phyloP scores from a whole-genome alignment of 495 filamentous ascomycete genomes.

The Aspergillus panamensis region DNA sequence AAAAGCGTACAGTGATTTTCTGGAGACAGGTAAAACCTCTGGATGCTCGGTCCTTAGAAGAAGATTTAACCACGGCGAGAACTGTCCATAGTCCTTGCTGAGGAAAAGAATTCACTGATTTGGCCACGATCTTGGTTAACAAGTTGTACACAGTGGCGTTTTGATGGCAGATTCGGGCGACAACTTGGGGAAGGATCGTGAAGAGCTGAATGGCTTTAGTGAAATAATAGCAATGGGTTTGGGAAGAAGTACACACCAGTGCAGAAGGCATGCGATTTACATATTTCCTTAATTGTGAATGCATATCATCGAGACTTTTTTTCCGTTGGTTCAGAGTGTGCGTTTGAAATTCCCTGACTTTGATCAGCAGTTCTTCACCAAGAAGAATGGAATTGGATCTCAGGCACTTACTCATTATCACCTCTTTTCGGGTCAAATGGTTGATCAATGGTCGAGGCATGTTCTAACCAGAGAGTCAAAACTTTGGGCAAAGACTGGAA shows the following conservation, averaged over 20 bases:
- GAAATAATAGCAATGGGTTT: background rate
- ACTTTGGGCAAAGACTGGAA: constrained; percentile 89
- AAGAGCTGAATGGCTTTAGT: constrained; percentile 57
- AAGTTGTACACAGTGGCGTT: constrained; percentile 70
- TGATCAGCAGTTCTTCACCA: constrained; percentile 6
- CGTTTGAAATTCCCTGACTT: constrained; percentile 51
- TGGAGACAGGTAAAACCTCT: constrained; percentile 48
- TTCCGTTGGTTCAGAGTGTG: constrained; percentile 55
- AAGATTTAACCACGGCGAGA: constrained; percentile 69
- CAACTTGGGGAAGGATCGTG: constrained; percentile 86
- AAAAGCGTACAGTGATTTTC: constrained; percentile 37
- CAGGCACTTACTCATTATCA: constrained; percentile 46
- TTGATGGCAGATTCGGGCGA: constrained; percentile 86
- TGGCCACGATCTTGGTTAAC: constrained; percentile 73
- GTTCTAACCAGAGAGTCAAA: constrained; percentile 89
- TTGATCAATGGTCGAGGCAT: constrained; percentile 70
- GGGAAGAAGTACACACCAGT: constrained; percentile 38
- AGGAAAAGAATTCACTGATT: constrained; percentile 74
- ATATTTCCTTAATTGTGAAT: constrained; percentile 70
- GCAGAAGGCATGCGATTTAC: constrained; percentile 74
- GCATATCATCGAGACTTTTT: constrained; percentile 65
- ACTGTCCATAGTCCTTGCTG: constrained; percentile 93
- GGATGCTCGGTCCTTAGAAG: constrained; percentile 47
- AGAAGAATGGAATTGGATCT: background rate
- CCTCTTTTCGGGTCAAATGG: constrained; percentile 64